Evolutionary conservation across 2,329 filamentous ascomycete genomes (phyloP), one percentile per base, ranked within the genome.

Genomic region (Tolypocladium sp.): DNA sequence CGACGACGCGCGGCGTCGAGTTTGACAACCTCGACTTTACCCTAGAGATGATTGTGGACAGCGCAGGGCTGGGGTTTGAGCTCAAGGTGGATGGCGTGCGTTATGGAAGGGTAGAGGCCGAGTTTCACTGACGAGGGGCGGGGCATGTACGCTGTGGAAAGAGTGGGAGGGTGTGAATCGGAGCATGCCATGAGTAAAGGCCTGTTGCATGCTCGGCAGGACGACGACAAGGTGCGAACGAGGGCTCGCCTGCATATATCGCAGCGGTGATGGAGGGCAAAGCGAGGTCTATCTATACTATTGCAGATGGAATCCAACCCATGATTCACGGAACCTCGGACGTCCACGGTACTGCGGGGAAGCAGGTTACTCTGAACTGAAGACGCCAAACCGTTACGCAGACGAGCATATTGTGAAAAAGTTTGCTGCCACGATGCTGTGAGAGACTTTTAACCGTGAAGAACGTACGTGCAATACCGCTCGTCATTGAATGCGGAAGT

Each of bases 21-120:
- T 93, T 92, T 73, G 87, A 91, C 65, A 92, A 91, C 63, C 76
- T 93, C 37, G 88, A 92, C 68, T 92, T 92, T 61, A 90, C 88
- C 13, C 81, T 92, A 7, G 89, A 92, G 75, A 91, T 93, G 88
- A 86, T 87, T 64, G 89, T 92, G 51, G 87, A 91, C 68, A 90
- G 87, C 66, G 89, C 89, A 0, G 87, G 88, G 1, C 66, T 92
- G 60, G 84, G 87, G 2, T 92, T 92, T 71, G 89, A 92, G 73
- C 73, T 92, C 57, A 89, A 89, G 73, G 89, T 92, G 15, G 89
- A 92, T 68, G 89, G 88, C 0, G 84, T 90, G 20, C 79, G 88
- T 63, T 92, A 92, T 72, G 90, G 89, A 10, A 79, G 85, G 61
- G 90, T 92, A 1, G 86, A 90, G 68, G 89, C 89, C 0, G 89